These are phyloP conservation scores for Aspergillus steynii DNA, from an alignment of 495 filamentous ascomycete species.

Conservation along the genomic window DNA sequence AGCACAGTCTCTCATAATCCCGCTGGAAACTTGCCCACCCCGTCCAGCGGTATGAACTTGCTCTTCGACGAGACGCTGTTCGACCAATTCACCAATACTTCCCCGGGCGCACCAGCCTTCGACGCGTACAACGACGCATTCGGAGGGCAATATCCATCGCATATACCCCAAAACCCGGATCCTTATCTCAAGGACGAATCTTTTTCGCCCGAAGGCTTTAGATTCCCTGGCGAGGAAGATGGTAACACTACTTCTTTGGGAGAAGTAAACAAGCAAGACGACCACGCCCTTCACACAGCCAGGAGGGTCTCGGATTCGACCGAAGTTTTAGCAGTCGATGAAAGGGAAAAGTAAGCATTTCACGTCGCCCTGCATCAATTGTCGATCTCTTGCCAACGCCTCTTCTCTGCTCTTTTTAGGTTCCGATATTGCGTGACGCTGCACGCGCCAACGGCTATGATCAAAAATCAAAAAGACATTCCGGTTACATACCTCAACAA, in stretches of 20 bases:
- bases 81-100: not conserved
- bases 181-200: not conserved
- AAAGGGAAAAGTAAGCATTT: not conserved
- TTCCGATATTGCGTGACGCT: constrained; percentile 84
- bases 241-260: not conserved
- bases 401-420: constrained; percentile 45
- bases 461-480: constrained; percentile 79
- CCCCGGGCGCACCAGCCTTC: not conserved
- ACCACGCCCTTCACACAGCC: not conserved
- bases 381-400: not conserved
- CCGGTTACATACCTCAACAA: constrained; percentile 95
- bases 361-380: not conserved
- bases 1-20: not conserved
- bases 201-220: not conserved
- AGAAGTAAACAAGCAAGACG: not conserved
- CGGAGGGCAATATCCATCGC: not conserved
- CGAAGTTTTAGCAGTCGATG: not conserved
- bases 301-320: not conserved
- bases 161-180: not conserved
- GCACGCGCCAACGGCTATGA: constrained; percentile 94
- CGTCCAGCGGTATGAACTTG: not conserved
- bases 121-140: not conserved
- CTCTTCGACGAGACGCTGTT: not conserved
- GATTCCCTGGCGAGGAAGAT: not conserved
- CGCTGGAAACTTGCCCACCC: not conserved